Evolutionary conservation across 2,329 filamentous ascomycete species (phyloP).

Genomic region (Penicillium sp.): DNA sequence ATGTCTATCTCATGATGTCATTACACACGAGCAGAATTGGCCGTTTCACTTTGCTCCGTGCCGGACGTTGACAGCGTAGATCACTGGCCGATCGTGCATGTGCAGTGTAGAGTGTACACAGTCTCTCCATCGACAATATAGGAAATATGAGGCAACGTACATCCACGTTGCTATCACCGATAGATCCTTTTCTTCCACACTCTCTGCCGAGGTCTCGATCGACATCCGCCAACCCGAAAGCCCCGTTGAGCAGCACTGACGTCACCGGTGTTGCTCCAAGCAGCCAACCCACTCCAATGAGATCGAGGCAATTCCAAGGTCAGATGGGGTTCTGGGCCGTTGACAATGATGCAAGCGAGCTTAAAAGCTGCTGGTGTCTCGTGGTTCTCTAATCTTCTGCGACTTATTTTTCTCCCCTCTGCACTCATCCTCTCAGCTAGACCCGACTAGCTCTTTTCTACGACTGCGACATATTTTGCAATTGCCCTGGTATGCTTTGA

Average conservation of each 20-base stretch:
- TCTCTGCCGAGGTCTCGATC: background rate
- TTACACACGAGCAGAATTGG: background rate
- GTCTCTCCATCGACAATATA: too few species aligned
- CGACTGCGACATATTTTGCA: background rate
- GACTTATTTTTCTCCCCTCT: background rate
- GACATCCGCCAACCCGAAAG: background rate
- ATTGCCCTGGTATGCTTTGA: background rate
- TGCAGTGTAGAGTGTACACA: background rate
- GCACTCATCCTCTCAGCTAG: background rate
- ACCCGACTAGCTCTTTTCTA: background rate
- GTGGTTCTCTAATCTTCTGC: background rate
- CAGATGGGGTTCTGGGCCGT: background rate
- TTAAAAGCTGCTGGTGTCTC: background rate
- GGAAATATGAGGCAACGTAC: too few species aligned
- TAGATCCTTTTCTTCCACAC: background rate
- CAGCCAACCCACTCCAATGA: background rate
- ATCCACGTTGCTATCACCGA: background rate
- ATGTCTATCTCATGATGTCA: slow-evolving; percentile 10
- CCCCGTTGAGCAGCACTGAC: background rate
- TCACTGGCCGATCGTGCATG: background rate
- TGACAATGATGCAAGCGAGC: background rate
- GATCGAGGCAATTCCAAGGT: background rate
- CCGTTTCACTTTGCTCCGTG: background rate
- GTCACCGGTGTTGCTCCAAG: background rate
- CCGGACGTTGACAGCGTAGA: background rate